Evolutionary conservation across 2,329 filamentous ascomycete species (phyloP), one percentile per base, ranked within the genome.

Genomic region (Calonectria montana): DNA sequence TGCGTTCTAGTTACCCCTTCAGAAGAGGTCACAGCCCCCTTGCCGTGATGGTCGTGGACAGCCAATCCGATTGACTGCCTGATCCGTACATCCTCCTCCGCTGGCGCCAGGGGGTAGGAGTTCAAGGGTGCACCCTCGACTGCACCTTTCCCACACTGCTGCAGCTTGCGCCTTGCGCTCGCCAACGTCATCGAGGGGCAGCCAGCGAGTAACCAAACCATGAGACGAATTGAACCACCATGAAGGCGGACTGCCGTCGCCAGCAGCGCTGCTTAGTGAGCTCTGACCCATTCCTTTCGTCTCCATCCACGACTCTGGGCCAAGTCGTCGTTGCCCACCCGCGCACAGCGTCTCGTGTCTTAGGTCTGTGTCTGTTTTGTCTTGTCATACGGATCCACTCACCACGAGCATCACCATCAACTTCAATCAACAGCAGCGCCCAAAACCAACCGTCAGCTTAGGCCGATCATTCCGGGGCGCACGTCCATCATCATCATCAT

Each of bases 121-220:
- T 59, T 35, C 69, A 67, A 67, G 64, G 69, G 64, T 67, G 39
- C 55, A 70, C 64, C 65, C 47, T 71, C 69, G 48, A 57, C 59
- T 65, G 68, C 53, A 59, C 35, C 53, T 59, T 18, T 59, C 37
- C 53, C 53, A 59, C 53, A 21, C 64, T 62, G 31, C 69, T 64
- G 45, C 63, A 66, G 35, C 61, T 61, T 72, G 55, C 45, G 45
- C 35, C 61, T 61, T 72, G 55, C 45, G 45, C 63, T 66, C 57
- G 47, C 35, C 62, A 69, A 76, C 77, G 76, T 79, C 77, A 79
- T 79, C 67, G 77, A 78, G 77, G 77, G 74, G 77, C 70, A 77
- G 45, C 63, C 62, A 25, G 45, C 63, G 59, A 25, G 50, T 71
- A 39, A 59, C 23, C 25, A 61, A 62, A 31, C 27, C 35, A 45